phyloP scores from a whole-genome alignment of 2,329 filamentous ascomycete genomes.

The Graphilbum ipis-grandicollis region DNA sequence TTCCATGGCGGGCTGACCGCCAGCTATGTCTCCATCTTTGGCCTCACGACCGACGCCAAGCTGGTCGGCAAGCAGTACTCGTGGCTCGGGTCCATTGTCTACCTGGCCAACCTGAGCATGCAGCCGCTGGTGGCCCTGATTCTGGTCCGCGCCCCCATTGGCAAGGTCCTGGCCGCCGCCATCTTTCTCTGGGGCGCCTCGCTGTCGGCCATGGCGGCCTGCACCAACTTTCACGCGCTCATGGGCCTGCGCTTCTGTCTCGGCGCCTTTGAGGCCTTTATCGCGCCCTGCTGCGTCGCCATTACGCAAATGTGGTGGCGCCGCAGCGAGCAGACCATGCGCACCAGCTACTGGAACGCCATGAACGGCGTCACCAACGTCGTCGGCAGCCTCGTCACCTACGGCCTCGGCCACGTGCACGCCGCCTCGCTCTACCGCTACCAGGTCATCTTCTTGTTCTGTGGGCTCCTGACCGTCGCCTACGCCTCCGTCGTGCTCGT shows the following conservation, averaged over 20 bases:
- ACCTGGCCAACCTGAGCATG: constrained; percentile 15
- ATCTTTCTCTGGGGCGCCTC: constrained; percentile 11
- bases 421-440: constrained; percentile 23
- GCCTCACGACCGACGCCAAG: constrained; percentile 7
- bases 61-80: constrained; percentile 8
- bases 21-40: constrained; percentile 7
- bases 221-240: constrained; percentile 16
- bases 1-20: not conserved
- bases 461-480: constrained; percentile 29
- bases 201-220: constrained; percentile 12
- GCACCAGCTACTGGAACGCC: constrained; percentile 39
- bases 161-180: constrained; percentile 11
- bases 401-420: constrained; percentile 39
- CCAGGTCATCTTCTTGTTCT: constrained; percentile 37
- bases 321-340: constrained; percentile 37
- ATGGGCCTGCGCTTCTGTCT: constrained; percentile 21
- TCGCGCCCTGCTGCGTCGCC: constrained; percentile 35
- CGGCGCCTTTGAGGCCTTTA: constrained; percentile 18
- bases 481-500: constrained; percentile 26
- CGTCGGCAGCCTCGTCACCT: constrained; percentile 36
- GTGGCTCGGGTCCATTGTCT: constrained; percentile 17
- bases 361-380: constrained; percentile 44
- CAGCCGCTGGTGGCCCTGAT: constrained; percentile 11
- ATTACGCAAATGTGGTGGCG: constrained; percentile 47
- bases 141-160: constrained; percentile 11